Conservation (phyloP, 2,329 filamentous ascomycete species). For the Penicillium aurantiogriseum region DNA sequence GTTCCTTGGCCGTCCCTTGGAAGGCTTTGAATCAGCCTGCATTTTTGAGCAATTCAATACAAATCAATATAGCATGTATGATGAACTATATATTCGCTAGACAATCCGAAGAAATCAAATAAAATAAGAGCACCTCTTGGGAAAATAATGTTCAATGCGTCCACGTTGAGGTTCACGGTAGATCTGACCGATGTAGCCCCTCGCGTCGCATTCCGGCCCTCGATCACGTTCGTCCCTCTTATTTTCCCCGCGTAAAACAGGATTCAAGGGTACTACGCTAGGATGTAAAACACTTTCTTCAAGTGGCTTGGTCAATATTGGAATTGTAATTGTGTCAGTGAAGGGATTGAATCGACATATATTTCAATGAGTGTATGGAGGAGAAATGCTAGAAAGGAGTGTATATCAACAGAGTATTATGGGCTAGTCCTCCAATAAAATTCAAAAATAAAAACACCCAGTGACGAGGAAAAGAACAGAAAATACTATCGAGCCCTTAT, state of each 20-base stretch:
- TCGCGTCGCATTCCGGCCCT: slow-evolving; percentile 9
- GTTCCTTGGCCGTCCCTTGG: slow-evolving; percentile 3
- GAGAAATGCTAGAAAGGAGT: background rate
- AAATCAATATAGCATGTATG: background rate
- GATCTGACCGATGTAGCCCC: background rate
- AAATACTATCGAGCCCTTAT: background rate
- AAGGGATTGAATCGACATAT: background rate
- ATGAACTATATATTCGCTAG: background rate
- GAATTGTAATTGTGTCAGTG: background rate
- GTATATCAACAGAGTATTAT: background rate
- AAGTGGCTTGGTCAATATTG: background rate
- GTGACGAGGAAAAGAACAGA: fast-evolving
- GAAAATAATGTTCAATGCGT: background rate
- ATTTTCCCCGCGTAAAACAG: background rate
- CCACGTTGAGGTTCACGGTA: background rate
- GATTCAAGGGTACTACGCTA: background rate
- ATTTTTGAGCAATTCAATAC: background rate
- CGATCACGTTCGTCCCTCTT: background rate
- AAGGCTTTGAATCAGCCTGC: background rate
- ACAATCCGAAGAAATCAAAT: fast-evolving
- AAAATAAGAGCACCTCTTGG: background rate
- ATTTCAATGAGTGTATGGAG: background rate
- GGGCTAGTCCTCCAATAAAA: background rate
- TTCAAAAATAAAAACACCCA: background rate
- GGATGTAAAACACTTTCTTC: background rate